Conservation (phyloP, 2,329 filamentous ascomycete species). For the Tolypocladium amazonense region DNA sequence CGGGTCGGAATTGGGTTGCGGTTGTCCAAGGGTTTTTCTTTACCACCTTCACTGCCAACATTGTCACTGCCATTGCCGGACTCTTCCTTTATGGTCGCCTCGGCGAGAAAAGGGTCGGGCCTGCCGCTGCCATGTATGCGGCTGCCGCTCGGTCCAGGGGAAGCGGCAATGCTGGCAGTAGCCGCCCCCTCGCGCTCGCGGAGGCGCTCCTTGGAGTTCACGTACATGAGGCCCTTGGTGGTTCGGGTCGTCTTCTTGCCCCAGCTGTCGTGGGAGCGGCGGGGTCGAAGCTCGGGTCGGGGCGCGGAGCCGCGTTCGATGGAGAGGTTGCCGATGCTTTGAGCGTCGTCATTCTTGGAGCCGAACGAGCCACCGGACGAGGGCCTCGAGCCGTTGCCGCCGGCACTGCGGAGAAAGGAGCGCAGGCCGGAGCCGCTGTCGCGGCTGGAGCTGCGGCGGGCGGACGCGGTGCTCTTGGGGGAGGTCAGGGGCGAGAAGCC, state of each 20-base stretch:
- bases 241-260: slow-evolving; percentile 42
- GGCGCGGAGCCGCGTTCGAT: slow-evolving; percentile 45
- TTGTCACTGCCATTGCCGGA: slow-evolving; percentile 19
- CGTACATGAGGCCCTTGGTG: slow-evolving; percentile 56
- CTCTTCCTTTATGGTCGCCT: slow-evolving; percentile 47
- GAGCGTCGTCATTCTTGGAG: slow-evolving; percentile 46
- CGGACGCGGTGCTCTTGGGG: slow-evolving; percentile 33
- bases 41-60: slow-evolving; percentile 7
- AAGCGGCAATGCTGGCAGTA: slow-evolving; percentile 22
- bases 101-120: slow-evolving; percentile 39
- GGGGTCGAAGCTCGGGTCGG: slow-evolving; percentile 37
- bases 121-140: slow-evolving; percentile 23
- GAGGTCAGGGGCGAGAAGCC: slow-evolving; percentile 64
- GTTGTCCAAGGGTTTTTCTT: slow-evolving; percentile 17
- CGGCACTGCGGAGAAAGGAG: slow-evolving; percentile 42
- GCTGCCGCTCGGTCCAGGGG: slow-evolving; percentile 11
- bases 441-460: slow-evolving; percentile 38
- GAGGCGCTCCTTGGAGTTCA: slow-evolving; percentile 60
- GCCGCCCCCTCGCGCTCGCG: slow-evolving; percentile 53
- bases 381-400: slow-evolving; percentile 33
- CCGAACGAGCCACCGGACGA: slow-evolving; percentile 47
- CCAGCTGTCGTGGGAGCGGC: slow-evolving; percentile 52
- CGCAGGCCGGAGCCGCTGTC: slow-evolving; percentile 44
- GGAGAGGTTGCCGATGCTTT: slow-evolving; percentile 54
- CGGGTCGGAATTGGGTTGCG: slow-evolving; percentile 51